Conservation (phyloP, 208 protist species). For the Leishmania tropica region DNA sequence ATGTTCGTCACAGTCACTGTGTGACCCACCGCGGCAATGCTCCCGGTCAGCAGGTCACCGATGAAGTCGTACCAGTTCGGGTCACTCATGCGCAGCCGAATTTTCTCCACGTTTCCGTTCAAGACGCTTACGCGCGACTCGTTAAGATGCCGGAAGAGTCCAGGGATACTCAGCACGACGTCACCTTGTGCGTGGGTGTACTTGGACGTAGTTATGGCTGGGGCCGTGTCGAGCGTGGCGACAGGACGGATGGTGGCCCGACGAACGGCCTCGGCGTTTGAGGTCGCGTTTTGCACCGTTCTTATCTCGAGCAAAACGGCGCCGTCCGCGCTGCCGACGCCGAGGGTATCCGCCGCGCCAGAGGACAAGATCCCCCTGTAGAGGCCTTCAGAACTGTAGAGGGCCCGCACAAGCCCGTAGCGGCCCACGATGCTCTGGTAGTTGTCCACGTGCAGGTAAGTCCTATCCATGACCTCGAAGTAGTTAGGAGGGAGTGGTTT, state of each 20-base stretch:
- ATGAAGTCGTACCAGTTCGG: not conserved
- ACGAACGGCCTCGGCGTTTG: not conserved
- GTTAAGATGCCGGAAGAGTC: conserved; percentile 7
- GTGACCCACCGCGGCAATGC: not conserved
- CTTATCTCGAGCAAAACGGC: not conserved
- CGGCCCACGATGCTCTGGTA: conserved; percentile 14
- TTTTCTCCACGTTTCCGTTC: not conserved
- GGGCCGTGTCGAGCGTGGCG: conserved; percentile 32
- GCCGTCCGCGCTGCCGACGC: conserved; percentile 16
- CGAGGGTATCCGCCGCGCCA: conserved; percentile 23
- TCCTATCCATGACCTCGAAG: conserved; percentile 48
- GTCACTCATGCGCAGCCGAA: conserved; percentile 14
- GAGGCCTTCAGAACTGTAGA: conserved; percentile 46
- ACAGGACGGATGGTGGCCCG: conserved; percentile 9
- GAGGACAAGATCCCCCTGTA: conserved; percentile 52
- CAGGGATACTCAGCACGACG: conserved; percentile 25
- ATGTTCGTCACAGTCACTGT: conserved; percentile 16
- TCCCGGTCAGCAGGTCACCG: conserved; percentile 11
- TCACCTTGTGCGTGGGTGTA: conserved; percentile 17
- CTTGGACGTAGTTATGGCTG: conserved; percentile 27
- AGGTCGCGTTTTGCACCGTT: not conserved
- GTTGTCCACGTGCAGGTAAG: conserved; percentile 39
- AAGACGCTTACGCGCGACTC: conserved; percentile 21
- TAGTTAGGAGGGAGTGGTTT: conserved; percentile 56
- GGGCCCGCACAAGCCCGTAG: conserved; percentile 44